Conservation (phyloP, 257 asterid species). For the Thymus mandschuricus region DNA sequence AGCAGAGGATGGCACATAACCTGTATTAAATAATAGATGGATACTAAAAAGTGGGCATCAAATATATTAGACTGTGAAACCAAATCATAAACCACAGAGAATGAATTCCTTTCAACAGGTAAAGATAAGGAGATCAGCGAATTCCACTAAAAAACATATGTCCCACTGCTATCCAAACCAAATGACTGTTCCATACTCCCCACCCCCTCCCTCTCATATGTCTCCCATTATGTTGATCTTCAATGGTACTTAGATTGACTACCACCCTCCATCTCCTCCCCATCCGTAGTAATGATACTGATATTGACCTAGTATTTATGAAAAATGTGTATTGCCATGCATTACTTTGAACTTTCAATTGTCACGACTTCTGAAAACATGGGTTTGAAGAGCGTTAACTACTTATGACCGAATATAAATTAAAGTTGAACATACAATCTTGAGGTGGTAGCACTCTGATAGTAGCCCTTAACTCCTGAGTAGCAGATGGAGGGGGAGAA, state of each 20-base stretch:
- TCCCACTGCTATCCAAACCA: neutral
- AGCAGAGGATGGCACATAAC: neutral
- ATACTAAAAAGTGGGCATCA: constrained; percentile 13
- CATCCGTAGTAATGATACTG: neutral
- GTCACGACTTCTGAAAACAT: constrained; percentile 3
- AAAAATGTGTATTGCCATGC: constrained; percentile 2
- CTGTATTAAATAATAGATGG: neutral
- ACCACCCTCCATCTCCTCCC: constrained; percentile 17
- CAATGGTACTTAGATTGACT: neutral
- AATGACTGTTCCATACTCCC: neutral
- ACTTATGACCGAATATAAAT: constrained; percentile 25
- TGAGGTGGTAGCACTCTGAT: constrained; percentile 91
- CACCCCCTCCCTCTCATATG: constrained; percentile 2
- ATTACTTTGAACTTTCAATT: constrained; percentile 10
- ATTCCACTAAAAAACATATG: constrained; percentile 4
- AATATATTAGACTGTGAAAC: constrained; percentile 7
- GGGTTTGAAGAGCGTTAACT: constrained; percentile 16
- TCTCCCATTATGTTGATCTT: neutral
- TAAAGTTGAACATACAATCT: constrained; percentile 63
- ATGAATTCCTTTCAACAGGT: constrained; percentile 11
- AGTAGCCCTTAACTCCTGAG: constrained; percentile 86
- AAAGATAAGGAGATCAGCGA: constrained; percentile 2
- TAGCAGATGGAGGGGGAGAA: constrained; percentile 86
- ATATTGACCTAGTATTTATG: neutral
- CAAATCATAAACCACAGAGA: constrained; percentile 14